Evolutionary conservation across 176 grass and related monocot genomes (phyloP).

Genomic region (Hordeum marinum): DNA sequence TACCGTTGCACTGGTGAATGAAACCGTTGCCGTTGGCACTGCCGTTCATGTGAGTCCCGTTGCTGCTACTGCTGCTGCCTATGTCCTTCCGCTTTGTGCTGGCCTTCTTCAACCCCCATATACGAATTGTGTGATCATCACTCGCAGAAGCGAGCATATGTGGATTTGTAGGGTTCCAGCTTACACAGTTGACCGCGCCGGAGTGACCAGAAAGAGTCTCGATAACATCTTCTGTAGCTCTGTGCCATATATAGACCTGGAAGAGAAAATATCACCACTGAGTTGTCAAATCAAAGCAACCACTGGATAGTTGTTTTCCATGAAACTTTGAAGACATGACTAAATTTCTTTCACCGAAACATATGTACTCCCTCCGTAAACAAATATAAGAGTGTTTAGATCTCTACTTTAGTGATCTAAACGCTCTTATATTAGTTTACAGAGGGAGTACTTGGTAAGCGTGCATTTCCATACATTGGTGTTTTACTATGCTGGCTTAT

Average conservation of each 20-base stretch:
- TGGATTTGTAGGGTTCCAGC: conserved; percentile 84
- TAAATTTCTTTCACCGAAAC: background rate
- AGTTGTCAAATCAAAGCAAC: background rate
- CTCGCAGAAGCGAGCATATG: conserved; percentile 90
- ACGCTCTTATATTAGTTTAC: too few relatives aligned
- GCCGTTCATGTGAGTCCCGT: conserved; percentile 34
- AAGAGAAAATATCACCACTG: background rate
- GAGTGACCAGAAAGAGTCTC: conserved; percentile 73
- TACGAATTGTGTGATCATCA: conserved; percentile 71
- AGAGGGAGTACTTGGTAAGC: background rate
- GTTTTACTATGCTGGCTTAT: background rate
- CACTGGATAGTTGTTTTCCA: background rate
- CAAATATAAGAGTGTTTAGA: too few relatives aligned
- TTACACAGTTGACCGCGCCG: conserved; percentile 80
- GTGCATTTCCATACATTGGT: conserved; percentile 1
- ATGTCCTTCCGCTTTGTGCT: conserved; percentile 55
- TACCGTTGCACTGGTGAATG: conserved; percentile 69
- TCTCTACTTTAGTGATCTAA: too few relatives aligned
- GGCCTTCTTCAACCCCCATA: conserved; percentile 70
- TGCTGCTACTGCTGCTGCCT: conserved; percentile 37
- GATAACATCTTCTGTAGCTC: conserved; percentile 63
- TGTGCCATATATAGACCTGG: conserved; percentile 95
- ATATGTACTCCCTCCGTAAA: too few relatives aligned
- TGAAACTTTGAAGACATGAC: background rate
- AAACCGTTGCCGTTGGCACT: conserved; percentile 52